Percentiles rank a stretch among this genome's conserved stretches.
These are phyloP conservation scores for Lachnellula occidentalis DNA, from an alignment of 2,329 filamentous ascomycete genomes.

Conservation along the genomic window DNA sequence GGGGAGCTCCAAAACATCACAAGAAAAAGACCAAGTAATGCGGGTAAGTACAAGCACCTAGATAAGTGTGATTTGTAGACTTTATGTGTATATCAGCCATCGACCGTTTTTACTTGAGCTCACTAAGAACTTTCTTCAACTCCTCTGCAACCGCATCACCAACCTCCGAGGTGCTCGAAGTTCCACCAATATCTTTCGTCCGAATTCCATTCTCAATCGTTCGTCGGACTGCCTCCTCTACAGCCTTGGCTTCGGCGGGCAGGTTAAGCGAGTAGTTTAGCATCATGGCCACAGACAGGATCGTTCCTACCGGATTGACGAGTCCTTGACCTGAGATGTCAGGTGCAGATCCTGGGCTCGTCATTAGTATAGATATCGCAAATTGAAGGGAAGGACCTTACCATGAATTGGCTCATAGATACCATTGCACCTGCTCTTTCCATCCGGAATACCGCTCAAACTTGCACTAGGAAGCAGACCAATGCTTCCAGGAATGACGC, in stretches of 20 bases:
- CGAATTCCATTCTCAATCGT: constrained; percentile 74
- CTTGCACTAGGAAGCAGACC: constrained; percentile 85
- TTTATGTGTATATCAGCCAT: background rate
- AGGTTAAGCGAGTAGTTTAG: constrained; percentile 85
- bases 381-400: constrained; percentile 35
- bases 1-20: no score
- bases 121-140: constrained; percentile 58
- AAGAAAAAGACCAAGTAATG: no score
- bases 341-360: constrained; percentile 66
- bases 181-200: constrained; percentile 83
- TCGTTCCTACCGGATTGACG: constrained; percentile 87
- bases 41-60: background rate
- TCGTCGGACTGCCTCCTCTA: constrained; percentile 75
- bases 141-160: constrained; percentile 77
- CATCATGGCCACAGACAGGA: constrained; percentile 93
- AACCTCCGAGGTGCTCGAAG: constrained; percentile 66
- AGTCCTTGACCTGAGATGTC: constrained; percentile 90
- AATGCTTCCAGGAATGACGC: constrained; percentile 86
- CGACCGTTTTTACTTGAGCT: constrained; percentile 14
- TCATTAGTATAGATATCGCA: background rate
- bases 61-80: background rate
- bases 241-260: constrained; percentile 67
- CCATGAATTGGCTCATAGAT: constrained; percentile 98
- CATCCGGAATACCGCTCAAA: constrained; percentile 79
- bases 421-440: constrained; percentile 78